Base-by-base conservation (phyloP, 202 grass and related monocot genomes). In the Bolboschoenoplectus hybrid region DNA sequence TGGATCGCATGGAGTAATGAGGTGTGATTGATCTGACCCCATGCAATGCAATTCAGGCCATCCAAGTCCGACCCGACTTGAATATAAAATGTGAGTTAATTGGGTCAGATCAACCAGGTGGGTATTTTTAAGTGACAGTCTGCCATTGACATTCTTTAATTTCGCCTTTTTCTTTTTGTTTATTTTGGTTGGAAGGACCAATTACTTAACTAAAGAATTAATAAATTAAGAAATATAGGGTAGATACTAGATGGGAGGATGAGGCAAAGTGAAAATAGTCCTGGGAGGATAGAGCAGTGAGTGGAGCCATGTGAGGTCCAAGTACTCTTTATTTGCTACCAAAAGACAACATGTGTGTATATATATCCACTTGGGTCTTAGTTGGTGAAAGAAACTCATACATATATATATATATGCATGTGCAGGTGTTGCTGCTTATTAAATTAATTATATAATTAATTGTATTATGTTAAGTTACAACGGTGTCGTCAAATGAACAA, bases 331-430 rank as follows among this genome's bases (percentile, higher is more conserved):
- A 26, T 26, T 26, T 83, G 81, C 81, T 19, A 38, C 62, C 43
- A 69, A 83, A 68, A 83, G 81, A 44, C 81, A 83, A 83, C 81
- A 83, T 68, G 53, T 83, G 60, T 83, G 81, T 26, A 26, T 26
- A 26, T 26, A 40, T 45, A 68, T 83, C 81, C 45, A 45, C 81
- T 82, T 26, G 26, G 26, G 26, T 26, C 26, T 26, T 26, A 26
- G 26, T 66, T 82, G 38, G 13, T 82, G 56, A 82, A 67, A 82
- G 41, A 64, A 66, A 35, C 53, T 76, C 55, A 36, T 26, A 26
- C 0, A 26, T 26, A 35, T 75, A 26, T 26, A 26, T 26, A 35
- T 75, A 4, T n/a, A 76, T 38, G 0, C 34, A 50, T 70, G 67
- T 17, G 67, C 73, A 76, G 70, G 26, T 76, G 17, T 36, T 75